Evolutionary conservation across 345 rosid species (phyloP), one percentile per base, ranked within the genome.

Genomic region (Eucalyptus camaldulensis): DNA sequence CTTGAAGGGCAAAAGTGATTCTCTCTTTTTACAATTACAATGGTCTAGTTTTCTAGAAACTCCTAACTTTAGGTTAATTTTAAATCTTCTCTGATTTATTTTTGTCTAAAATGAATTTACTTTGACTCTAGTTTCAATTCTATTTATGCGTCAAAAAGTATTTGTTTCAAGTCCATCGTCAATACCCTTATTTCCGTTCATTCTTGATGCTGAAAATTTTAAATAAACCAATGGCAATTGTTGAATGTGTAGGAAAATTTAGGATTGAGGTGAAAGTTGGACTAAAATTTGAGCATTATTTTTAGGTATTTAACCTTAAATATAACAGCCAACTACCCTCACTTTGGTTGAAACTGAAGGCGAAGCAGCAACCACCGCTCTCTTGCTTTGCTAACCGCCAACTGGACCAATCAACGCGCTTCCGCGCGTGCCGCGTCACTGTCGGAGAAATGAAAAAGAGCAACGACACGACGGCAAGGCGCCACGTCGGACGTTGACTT

Each of bases 41-140:
- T 4, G 72, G 17, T 31, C 2, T 13, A 1, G 2, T 29, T 62
- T 33, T 29, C 8, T 62, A 62, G 7, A 13, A 62, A 29, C 8
- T 7, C n/a, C 7, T 49, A 25, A 62, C 9, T 62, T 29, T 62
- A 62, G 0, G 33, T 62, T 2, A 4, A 29, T 29, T 29, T 4
- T 4, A 4, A 29, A 13, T 3, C 8, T 29, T 62, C n/a, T 6
- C 5, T 0, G 1, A 14, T 13, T 13, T 62, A 13, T 13, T 7
- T 62, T 29, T 3, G 0, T 29, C 9, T 29, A 4, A 62, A 62
- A 12, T 2, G 8, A 62, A 29, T 4, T 6, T 33, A 33, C 37
- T 5, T 12, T 29, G 13, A 7, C 17, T 62, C 13, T 62, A 13
- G 16, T 62, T 13, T 6, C 0, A 29, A 29, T 4, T 29, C 8